phyloP scores from a whole-genome alignment of 768 basidiomycete genomes.

The Trametes punicea region DNA sequence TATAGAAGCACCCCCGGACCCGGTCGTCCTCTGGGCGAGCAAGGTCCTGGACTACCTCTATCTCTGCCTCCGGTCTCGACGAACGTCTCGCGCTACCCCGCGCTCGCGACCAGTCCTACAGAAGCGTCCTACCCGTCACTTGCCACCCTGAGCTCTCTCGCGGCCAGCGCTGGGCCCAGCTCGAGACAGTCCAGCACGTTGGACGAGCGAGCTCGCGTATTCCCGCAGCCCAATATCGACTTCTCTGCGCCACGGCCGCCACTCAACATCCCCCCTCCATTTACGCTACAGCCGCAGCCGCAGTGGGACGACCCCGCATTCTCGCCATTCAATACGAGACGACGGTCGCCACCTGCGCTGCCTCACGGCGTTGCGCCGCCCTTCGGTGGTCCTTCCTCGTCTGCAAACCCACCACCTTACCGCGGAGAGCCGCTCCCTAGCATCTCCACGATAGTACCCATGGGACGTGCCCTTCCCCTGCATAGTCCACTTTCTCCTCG shows the following conservation, averaged over 20 bases:
- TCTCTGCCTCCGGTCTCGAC: slow-evolving; percentile 13
- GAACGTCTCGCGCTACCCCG: slow-evolving; percentile 8
- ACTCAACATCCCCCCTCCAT: slow-evolving; percentile 47
- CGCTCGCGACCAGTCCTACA: slow-evolving; percentile 5
- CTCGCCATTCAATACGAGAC: slow-evolving; percentile 28
- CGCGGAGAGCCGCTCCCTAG: slow-evolving; percentile 12
- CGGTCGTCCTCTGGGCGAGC: slow-evolving; percentile 10
- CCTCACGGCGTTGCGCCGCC: slow-evolving; percentile 4
- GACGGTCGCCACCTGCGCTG: slow-evolving; percentile 15
- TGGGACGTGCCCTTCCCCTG: slow-evolving; percentile 2
- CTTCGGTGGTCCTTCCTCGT: slow-evolving; percentile 9
- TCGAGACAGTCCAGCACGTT: neutral
- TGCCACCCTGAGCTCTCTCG: slow-evolving; percentile 14
- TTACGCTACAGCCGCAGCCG: slow-evolving; percentile 62
- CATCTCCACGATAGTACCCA: slow-evolving; percentile 10
- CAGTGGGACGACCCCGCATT: slow-evolving; percentile 56
- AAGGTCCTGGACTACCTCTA: slow-evolving; percentile 12
- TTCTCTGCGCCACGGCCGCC: slow-evolving; percentile 21
- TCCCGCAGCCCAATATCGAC: slow-evolving; percentile 23
- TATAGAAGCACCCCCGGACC: slow-evolving; percentile 11
- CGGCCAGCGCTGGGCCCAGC: slow-evolving; percentile 4
- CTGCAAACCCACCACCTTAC: slow-evolving; percentile 5
- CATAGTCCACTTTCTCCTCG: slow-evolving; percentile 12
- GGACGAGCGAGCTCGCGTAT: slow-evolving; percentile 11
- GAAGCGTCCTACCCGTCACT: slow-evolving; percentile 7